phyloP scores from a whole-genome alignment of 345 rosid genomes.

The Raphanus sativus region DNA sequence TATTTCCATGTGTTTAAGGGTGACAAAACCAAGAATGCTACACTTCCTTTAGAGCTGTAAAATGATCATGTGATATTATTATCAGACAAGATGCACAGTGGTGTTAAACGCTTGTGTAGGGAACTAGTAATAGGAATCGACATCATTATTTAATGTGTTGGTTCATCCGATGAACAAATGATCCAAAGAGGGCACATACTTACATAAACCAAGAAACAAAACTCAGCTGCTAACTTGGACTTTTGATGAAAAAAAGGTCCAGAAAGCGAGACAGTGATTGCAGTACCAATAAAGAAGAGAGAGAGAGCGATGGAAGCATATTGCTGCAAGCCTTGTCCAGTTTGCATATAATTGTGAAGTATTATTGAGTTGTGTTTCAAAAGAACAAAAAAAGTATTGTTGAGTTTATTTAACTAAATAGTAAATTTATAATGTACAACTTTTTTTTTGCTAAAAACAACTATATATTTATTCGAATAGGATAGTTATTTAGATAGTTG shows the following conservation, averaged over 20 bases:
- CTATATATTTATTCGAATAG: background rate
- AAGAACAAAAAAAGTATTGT: too few species aligned
- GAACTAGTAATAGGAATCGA: background rate
- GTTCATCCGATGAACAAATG: constrained; percentile 24
- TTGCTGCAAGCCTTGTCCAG: background rate
- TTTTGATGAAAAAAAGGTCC: constrained; percentile 10
- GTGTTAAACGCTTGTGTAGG: constrained; percentile 15
- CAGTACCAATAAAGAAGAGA: constrained; percentile 26
- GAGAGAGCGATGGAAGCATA: constrained; percentile 1
- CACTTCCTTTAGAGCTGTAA: constrained; percentile 7
- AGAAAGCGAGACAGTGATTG: constrained; percentile 31
- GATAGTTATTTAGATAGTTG: background rate
- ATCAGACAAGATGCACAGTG: constrained; percentile 20
- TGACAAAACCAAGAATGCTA: constrained; percentile 3
- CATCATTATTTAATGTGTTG: constrained; percentile 21
- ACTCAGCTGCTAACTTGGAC: constrained; percentile 22
- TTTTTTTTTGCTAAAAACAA: too few species aligned
- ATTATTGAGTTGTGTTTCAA: too few species aligned
- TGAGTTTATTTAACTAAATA: background rate
- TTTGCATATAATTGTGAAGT: too few species aligned
- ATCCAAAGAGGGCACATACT: constrained; percentile 18
- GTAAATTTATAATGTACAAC: background rate
- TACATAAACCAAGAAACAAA: constrained; percentile 11
- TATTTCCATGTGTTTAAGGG: background rate
- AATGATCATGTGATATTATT: constrained; percentile 11